phyloP scores from a whole-genome alignment of 306 rosid genomes.

The Acacia crassicarpa region DNA sequence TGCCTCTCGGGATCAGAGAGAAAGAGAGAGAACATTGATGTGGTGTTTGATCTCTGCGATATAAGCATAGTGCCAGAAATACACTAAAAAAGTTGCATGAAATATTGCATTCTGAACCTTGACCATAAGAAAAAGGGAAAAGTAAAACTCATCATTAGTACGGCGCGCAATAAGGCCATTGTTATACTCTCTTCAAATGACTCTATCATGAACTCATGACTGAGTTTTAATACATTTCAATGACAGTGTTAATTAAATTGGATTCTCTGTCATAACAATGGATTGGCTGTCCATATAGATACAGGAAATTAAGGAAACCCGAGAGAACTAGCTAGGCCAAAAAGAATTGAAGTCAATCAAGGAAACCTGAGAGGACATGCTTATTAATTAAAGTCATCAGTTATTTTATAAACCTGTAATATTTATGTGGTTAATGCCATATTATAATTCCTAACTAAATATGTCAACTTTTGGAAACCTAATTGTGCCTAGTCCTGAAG shows the following conservation, averaged over 20 bases:
- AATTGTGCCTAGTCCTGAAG: neutral
- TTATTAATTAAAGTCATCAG: neutral
- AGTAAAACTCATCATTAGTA: neutral
- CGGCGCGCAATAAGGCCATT: neutral
- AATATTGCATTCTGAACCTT: slow-evolving; percentile 33
- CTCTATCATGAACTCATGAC: neutral
- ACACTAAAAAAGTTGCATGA: slow-evolving; percentile 44
- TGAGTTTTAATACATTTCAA: neutral
- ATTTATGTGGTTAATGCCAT: neutral
- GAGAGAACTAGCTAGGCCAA: no score
- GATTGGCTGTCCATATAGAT: neutral
- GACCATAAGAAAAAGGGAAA: neutral
- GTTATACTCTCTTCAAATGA: neutral
- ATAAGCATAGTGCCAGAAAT: slow-evolving; percentile 43
- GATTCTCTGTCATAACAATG: neutral
- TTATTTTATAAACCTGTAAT: neutral
- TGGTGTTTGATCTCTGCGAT: slow-evolving; percentile 24
- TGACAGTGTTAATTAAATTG: neutral
- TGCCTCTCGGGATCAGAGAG: slow-evolving; percentile 45
- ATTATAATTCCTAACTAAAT: neutral
- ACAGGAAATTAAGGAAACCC: no score
- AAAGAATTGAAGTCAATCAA: no score
- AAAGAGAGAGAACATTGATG: neutral
- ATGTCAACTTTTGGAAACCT: neutral
- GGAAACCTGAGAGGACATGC: neutral